phyloP scores from a whole-genome alignment of 1,139 yeast genomes.

The Candida mesenterica region DNA sequence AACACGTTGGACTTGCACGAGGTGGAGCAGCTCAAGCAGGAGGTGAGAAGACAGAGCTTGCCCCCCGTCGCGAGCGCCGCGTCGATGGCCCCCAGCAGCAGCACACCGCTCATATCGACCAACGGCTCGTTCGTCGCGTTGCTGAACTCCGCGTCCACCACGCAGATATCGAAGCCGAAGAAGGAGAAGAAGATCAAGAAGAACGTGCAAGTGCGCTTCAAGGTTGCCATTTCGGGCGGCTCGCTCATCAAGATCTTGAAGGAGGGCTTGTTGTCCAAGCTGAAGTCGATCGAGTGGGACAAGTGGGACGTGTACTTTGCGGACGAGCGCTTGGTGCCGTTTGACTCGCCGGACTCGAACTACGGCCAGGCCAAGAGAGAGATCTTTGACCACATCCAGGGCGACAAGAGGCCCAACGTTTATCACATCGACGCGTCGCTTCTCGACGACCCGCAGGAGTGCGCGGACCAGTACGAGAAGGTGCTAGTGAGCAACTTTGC shows the following conservation, averaged over 20 bases:
- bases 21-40: constrained; percentile 29
- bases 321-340: constrained; percentile 71
- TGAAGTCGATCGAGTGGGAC: constrained; percentile 70
- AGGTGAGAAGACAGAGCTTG: constrained; percentile 14
- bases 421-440: constrained; percentile 79
- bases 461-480: constrained; percentile 92
- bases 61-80: constrained; percentile 19
- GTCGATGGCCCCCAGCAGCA: constrained; percentile 2
- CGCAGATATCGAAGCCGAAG: constrained; percentile 12
- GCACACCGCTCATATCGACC: constrained; percentile 3
- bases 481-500: constrained; percentile 85
- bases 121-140: constrained; percentile 1
- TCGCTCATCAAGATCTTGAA: constrained; percentile 81
- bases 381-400: constrained; percentile 65
- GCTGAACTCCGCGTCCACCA: constrained; percentile 1
- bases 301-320: constrained; percentile 74
- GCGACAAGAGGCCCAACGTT: constrained; percentile 61
- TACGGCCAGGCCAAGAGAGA: constrained; percentile 86
- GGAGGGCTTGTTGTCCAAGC: constrained; percentile 75
- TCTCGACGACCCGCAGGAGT: constrained; percentile 84
- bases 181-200: constrained; percentile 45
- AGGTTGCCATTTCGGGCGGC: constrained; percentile 91
- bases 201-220: constrained; percentile 64
- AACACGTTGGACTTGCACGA: constrained; percentile 43
- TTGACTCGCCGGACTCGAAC: constrained; percentile 73